Conservation (phyloP, 768 basidiomycete genomes). For the Porphyrellus cyaneotinctus region DNA sequence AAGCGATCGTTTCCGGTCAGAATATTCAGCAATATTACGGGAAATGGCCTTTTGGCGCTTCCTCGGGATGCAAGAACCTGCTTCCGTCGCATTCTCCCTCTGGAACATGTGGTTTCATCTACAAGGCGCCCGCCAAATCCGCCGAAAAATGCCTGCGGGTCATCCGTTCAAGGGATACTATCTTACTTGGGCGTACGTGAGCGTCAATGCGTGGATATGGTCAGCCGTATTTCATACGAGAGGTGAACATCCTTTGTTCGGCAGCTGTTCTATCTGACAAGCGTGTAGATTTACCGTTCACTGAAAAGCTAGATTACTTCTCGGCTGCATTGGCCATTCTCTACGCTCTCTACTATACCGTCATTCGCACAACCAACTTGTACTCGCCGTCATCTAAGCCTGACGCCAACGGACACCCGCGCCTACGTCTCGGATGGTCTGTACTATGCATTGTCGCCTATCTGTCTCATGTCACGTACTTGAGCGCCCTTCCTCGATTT, state of each 20-base stretch:
- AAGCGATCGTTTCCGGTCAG: slow-evolving; percentile 40
- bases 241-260: slow-evolving; percentile 47
- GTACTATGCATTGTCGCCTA: slow-evolving; percentile 52
- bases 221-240: slow-evolving; percentile 88
- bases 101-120: slow-evolving; percentile 77
- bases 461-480: slow-evolving; percentile 72
- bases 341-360: slow-evolving; percentile 73
- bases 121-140: slow-evolving; percentile 51
- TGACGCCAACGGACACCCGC: slow-evolving; percentile 16
- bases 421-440: slow-evolving; percentile 40
- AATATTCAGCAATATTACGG: slow-evolving; percentile 80
- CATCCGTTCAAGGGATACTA: slow-evolving; percentile 76
- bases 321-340: slow-evolving; percentile 85
- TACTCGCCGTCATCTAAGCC: slow-evolving; percentile 43
- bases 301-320: slow-evolving; percentile 94
- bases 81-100: slow-evolving; percentile 87
- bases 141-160: slow-evolving; percentile 40
- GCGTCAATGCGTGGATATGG: slow-evolving; percentile 92
- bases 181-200: slow-evolving; percentile 58
- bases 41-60: slow-evolving; percentile 94
- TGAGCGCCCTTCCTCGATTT: slow-evolving; percentile 72
- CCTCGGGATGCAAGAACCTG: slow-evolving; percentile 90
- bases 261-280: slow-evolving; percentile 5
- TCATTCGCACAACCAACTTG: slow-evolving; percentile 72
- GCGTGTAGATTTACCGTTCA: slow-evolving; percentile 65